A percentile compares a stretch with the other conserved stretches of the same genome.
Conservation (phyloP, 192 early-diverging fungal genomes). For the Entomortierella parvispora region DNA sequence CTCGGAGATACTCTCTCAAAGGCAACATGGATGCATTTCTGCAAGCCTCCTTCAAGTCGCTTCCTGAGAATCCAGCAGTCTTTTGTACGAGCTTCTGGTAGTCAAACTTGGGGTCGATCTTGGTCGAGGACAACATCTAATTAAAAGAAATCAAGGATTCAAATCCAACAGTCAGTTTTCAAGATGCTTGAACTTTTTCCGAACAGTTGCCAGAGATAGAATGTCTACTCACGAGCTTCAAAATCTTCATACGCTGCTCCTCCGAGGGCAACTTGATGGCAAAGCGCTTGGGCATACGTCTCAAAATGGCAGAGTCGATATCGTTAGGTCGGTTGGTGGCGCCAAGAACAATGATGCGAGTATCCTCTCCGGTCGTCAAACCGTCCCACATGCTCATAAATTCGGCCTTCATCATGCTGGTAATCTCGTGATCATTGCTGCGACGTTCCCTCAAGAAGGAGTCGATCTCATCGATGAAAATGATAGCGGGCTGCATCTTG, state of each 20-base stretch:
- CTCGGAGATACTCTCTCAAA: slow-evolving; percentile 84
- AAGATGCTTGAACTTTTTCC: neutral
- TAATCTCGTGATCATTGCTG: slow-evolving; percentile 95
- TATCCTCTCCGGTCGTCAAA: slow-evolving; percentile 77
- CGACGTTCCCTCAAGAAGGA: slow-evolving; percentile 92
- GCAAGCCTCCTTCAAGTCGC: slow-evolving; percentile 98
- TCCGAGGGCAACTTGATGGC: slow-evolving; percentile 84
- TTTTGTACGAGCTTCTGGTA: slow-evolving; percentile 69
- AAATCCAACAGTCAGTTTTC: neutral
- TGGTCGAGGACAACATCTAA: slow-evolving; percentile 79
- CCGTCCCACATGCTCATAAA: slow-evolving; percentile 99
- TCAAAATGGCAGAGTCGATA: slow-evolving; percentile 95
- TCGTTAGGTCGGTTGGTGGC: slow-evolving; percentile 98
- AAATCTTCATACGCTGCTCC: slow-evolving; percentile 86
- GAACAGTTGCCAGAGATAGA: neutral
- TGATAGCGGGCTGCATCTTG: slow-evolving; percentile 95
- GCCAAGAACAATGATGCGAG: slow-evolving; percentile 81
- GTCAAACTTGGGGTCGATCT: slow-evolving; percentile 77
- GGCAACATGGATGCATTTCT: slow-evolving; percentile 97
- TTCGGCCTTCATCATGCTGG: slow-evolving; percentile 99
- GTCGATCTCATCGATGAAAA: slow-evolving; percentile 99
- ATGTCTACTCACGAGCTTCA: slow-evolving; percentile 66
- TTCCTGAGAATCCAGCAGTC: slow-evolving; percentile 89
- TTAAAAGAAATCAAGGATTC: neutral
- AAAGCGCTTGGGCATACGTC: slow-evolving; percentile 98